These are phyloP conservation scores for Acanthamoeba castellanii DNA, from an alignment of 208 protist genomes.

Conservation along the genomic window DNA sequence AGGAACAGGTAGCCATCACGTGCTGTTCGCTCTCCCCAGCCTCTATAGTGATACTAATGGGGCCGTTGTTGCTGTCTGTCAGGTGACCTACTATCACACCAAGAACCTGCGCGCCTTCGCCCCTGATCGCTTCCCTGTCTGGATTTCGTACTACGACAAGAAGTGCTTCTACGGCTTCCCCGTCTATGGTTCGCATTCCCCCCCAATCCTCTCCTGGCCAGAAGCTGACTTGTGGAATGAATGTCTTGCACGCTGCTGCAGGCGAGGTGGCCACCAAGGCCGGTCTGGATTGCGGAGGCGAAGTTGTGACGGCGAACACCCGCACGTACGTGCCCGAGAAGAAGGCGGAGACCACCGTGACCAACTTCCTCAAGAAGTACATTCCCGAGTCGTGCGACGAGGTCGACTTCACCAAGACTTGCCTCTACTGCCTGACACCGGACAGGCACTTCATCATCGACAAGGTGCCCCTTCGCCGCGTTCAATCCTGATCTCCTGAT, in stretches of 20 bases:
- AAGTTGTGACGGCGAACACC: background rate
- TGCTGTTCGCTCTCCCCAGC: background rate
- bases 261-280: conserved; percentile 70
- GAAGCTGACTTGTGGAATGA: background rate
- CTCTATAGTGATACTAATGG: background rate
- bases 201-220: background rate
- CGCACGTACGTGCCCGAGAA: background rate
- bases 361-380: conserved; percentile 61
- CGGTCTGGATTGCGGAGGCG: conserved; percentile 17
- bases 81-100: conserved; percentile 72
- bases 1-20: conserved; percentile 4
- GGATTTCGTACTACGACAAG: conserved; percentile 72
- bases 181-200: conserved; percentile 17
- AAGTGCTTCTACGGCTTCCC: conserved; percentile 73
- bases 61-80: background rate
- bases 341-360: conserved; percentile 9
- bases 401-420: conserved; percentile 40
- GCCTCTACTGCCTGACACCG: conserved; percentile 47
- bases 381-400: conserved; percentile 26
- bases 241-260: background rate
- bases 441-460: conserved; percentile 62
- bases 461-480: background rate
- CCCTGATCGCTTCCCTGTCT: conserved; percentile 65
- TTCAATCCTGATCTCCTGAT: background rate
- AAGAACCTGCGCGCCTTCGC: conserved; percentile 67